Evolutionary conservation across 805 yeast genomes (phyloP).

Genomic region (Cyberlindnera misumaiensis): DNA sequence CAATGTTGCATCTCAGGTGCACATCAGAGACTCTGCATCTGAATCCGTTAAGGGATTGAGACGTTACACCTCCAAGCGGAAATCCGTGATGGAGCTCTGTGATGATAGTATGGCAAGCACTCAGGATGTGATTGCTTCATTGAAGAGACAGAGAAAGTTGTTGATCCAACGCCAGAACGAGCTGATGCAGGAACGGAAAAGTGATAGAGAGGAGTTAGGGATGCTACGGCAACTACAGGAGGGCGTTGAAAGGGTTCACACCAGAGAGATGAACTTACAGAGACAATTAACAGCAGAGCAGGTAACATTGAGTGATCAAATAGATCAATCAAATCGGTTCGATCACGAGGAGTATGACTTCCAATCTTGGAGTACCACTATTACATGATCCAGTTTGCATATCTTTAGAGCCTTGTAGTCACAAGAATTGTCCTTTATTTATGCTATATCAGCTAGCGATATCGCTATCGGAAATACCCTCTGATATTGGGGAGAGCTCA

Average conservation of each 20-base stretch:
- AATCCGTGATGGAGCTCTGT: conserved; percentile 18
- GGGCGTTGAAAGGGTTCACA: conserved; percentile 8
- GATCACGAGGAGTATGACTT: conserved; percentile 14
- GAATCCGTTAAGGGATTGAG: conserved; percentile 1
- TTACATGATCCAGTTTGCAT: no score
- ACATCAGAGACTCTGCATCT: conserved; percentile 5
- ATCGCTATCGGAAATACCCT: conserved; percentile 6
- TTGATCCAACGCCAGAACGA: conserved; percentile 10
- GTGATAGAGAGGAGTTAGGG: conserved; percentile 8
- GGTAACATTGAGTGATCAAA: neutral
- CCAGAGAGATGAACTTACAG: conserved; percentile 5
- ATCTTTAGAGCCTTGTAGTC: neutral
- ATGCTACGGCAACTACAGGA: conserved; percentile 11
- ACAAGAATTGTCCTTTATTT: neutral
- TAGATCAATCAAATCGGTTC: no score
- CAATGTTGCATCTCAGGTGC: conserved; percentile 21
- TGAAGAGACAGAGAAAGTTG: conserved; percentile 21
- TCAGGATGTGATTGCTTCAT: conserved; percentile 15
- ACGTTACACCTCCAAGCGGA: conserved; percentile 11
- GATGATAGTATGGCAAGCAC: conserved; percentile 21
- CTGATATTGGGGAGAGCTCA: conserved; percentile 24
- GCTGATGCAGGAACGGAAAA: conserved; percentile 10
- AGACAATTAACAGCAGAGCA: conserved; percentile 3
- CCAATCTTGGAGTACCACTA: conserved; percentile 7
- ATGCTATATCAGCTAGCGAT: conserved; percentile 10